Base-by-base conservation (phyloP, 805 yeast species). In the Ogataea degrootiae region DNA sequence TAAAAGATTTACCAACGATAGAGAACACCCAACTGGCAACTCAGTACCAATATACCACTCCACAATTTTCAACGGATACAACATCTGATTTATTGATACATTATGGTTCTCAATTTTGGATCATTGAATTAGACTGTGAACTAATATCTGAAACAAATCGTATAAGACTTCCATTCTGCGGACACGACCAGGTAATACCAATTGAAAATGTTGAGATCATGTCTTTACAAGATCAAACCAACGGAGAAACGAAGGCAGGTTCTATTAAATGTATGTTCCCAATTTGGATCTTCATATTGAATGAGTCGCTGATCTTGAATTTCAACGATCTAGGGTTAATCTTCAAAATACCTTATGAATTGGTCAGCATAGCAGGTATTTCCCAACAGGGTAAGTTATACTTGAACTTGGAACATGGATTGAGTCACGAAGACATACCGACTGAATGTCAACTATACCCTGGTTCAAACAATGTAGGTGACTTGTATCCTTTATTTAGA, bases 11-110 rank as follows among this genome's bases (percentile, higher is more conserved):
- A 11, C 68, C 68, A 2, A 58, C 67, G 3, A 47, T 60, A 15
- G 68, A 64, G 40, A 64, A 62, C 47, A 57, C 67, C 15, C 63
- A 63, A 23, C 51, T 56, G 3, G 49, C 58, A 16, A 39, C 59
- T 2, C 48, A 50, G 2, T 62, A 54, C 44, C 54, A 54, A 15
- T 49, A 53, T 19, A 56, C 62, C 7, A 52, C 61, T 1, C 68
- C 68, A 17, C 59, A 56, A 39, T 34, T 35, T 16, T 19, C 35
- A 8, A 5, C 29, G 2, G 43, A 52, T 12, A 52, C 43, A 16
- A 53, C 48, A n/a, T 55, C 51, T 26, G 22, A 47, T 9, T 47
- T 50, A 14, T 44, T 53, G 23, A 51, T 55, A 9, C 47, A 48
- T n/a, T 55, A 53, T 39, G 59, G 59, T 6, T 50, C 53, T 6